phyloP scores from a whole-genome alignment of 1,284 basidiomycete species.

The Ceratobasidium sp. region DNA sequence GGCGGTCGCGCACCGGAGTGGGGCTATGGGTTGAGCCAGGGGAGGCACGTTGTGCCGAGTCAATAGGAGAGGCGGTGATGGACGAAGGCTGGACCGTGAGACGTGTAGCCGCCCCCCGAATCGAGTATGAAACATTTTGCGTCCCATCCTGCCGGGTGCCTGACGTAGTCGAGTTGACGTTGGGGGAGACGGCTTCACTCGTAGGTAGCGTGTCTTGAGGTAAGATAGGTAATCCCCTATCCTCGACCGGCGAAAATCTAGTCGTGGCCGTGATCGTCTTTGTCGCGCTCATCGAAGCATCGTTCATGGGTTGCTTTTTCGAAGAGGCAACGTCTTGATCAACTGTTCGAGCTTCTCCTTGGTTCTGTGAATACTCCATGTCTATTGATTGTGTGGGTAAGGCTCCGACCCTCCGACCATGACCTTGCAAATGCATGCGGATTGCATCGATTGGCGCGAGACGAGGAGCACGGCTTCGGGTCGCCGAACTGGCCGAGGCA shows the following conservation, averaged over 20 bases:
- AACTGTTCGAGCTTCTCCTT: too few species aligned
- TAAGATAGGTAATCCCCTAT: not conserved
- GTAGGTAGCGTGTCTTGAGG: not conserved
- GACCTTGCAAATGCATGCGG: slow-evolving; percentile 22
- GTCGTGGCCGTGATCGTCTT: not conserved
- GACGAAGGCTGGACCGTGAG: slow-evolving; percentile 1
- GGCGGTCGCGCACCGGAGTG: slow-evolving; percentile 21
- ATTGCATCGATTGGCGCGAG: slow-evolving; percentile 16
- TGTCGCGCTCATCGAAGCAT: not conserved
- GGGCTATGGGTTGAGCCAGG: not conserved
- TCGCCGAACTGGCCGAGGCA: too few species aligned
- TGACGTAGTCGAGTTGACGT: not conserved
- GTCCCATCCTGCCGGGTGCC: not conserved
- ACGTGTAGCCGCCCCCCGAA: slow-evolving; percentile 9
- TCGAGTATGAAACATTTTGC: slow-evolving; percentile 16
- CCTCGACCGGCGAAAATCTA: not conserved
- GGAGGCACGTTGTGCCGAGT: slow-evolving; percentile 22
- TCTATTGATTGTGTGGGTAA: too few species aligned
- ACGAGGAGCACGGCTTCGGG: not conserved
- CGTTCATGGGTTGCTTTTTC: not conserved
- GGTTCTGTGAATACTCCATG: too few species aligned
- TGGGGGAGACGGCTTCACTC: not conserved
- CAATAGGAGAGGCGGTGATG: slow-evolving; percentile 16
- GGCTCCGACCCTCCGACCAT: not conserved
- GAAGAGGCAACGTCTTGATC: not conserved